Evolutionary conservation across 2,329 filamentous ascomycete genomes (phyloP).

Genomic region (Sporothrix sp.): DNA sequence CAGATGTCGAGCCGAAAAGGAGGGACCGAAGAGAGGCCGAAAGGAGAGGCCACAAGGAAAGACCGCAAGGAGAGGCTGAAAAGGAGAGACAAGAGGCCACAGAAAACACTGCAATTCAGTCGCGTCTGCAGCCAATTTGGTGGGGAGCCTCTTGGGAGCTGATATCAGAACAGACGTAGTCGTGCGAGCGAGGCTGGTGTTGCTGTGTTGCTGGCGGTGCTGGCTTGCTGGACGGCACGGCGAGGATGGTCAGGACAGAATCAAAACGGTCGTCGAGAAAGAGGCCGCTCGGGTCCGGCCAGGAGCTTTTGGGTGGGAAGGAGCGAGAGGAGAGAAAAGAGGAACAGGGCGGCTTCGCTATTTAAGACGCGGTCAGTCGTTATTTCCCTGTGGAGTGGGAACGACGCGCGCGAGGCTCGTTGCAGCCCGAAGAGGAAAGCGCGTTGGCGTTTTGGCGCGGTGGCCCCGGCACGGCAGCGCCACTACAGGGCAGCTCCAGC

Average conservation of each 20-base stretch:
- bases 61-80: background rate
- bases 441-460: constrained; percentile 20
- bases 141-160: too few relatives aligned
- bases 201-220: too few relatives aligned
- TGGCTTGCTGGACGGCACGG: too few relatives aligned
- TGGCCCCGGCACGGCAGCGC: background rate
- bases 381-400: constrained; percentile 17
- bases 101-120: background rate
- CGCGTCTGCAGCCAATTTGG: constrained; percentile 5
- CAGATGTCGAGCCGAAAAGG: too few relatives aligned
- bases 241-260: too few relatives aligned
- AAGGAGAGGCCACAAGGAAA: constrained; percentile 33
- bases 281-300: constrained; percentile 1
- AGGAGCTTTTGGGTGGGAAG: constrained; percentile 4
- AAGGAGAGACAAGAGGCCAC: background rate
- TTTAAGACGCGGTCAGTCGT: constrained; percentile 18
- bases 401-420: constrained; percentile 16
- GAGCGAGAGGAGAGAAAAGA: constrained; percentile 6
- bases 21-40: too few relatives aligned
- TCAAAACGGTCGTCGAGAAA: constrained; percentile 8
- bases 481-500: background rate
- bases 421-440: constrained; percentile 5
- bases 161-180: too few relatives aligned
- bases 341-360: constrained; percentile 14
- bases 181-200: too few relatives aligned